Conservation (phyloP, 2,329 filamentous ascomycete genomes). For the Metarhizium guizhouense region DNA sequence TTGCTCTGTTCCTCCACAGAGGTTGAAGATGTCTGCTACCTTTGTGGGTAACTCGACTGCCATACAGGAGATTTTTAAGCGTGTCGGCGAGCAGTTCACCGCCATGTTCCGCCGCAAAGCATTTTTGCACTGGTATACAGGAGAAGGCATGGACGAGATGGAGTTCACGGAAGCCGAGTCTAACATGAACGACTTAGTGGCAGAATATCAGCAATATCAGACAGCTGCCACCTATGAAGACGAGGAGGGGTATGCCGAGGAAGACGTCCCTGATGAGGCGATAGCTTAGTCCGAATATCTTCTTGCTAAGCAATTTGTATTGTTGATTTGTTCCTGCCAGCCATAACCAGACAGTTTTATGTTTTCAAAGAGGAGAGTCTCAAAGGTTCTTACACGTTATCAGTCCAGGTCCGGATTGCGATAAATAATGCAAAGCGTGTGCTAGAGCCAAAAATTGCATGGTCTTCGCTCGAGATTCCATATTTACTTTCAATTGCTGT, state of each 20-base stretch:
- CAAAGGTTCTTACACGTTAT: too few species aligned
- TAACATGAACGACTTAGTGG: constrained; percentile 99
- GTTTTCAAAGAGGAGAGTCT: too few species aligned
- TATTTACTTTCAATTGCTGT: too few species aligned
- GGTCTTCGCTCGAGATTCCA: too few species aligned
- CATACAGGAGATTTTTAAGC: constrained; percentile 99
- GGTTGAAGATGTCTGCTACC: constrained; percentile 98
- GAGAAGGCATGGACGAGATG: constrained; percentile 99
- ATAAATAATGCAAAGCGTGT: too few species aligned
- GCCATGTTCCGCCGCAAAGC: constrained; percentile 99
- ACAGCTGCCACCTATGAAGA: constrained; percentile 95
- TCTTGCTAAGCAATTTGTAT: too few species aligned
- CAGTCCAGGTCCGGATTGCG: too few species aligned
- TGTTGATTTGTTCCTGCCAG: too few species aligned
- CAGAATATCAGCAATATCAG: constrained; percentile 99
- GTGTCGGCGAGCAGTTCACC: constrained; percentile 98
- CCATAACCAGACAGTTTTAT: too few species aligned
- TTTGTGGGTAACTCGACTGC: constrained; percentile 99
- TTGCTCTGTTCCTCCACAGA: constrained; percentile 95
- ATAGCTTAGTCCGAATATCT: too few species aligned
- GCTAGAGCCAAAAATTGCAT: too few species aligned
- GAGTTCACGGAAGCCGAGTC: constrained; percentile 99
- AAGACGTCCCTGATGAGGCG: constrained; percentile 56
- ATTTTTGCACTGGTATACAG: constrained; percentile 99
- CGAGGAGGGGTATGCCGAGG: constrained; percentile 81